Percentiles rank a stretch among this genome's conserved stretches.
These are phyloP conservation scores for Globisporangium carolinianum DNA, from an alignment of 352 stramenopile species.

Conservation along the genomic window DNA sequence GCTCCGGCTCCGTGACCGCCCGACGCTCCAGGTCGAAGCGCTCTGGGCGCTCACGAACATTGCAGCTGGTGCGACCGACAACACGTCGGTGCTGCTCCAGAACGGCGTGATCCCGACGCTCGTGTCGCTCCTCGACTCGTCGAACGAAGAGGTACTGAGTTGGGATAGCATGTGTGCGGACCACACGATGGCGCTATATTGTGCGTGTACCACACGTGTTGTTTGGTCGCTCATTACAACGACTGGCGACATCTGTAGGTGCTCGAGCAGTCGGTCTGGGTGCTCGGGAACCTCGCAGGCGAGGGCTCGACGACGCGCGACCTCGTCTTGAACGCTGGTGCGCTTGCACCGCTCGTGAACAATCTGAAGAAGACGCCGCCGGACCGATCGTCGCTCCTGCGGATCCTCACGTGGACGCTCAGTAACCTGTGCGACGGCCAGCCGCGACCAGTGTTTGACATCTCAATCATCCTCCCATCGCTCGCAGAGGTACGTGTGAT, in stretches of 20 bases:
- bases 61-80: constrained; percentile 86
- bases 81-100: constrained; percentile 89
- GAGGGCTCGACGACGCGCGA: constrained; percentile 86
- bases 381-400: constrained; percentile 78
- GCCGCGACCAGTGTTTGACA: constrained; percentile 85
- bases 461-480: constrained; percentile 83
- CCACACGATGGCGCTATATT: not conserved
- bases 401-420: constrained; percentile 91
- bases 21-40: constrained; percentile 89
- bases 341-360: constrained; percentile 78
- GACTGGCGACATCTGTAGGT: constrained; percentile 32
- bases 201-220: not conserved
- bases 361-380: constrained; percentile 86
- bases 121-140: constrained; percentile 86
- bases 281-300: constrained; percentile 89
- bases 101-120: constrained; percentile 90
- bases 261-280: constrained; percentile 91
- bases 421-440: constrained; percentile 91
- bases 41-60: constrained; percentile 95
- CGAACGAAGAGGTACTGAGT: constrained; percentile 81
- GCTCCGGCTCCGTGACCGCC: constrained; percentile 67
- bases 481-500: constrained; percentile 44
- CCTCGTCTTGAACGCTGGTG: constrained; percentile 81
- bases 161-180: no score
- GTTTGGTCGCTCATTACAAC: not conserved